A percentile compares a stretch with the other conserved stretches of the same genome.
Evolutionary conservation across 371 early-diverging fungal genomes (phyloP).

Genomic region (Mucor plumbeus): DNA sequence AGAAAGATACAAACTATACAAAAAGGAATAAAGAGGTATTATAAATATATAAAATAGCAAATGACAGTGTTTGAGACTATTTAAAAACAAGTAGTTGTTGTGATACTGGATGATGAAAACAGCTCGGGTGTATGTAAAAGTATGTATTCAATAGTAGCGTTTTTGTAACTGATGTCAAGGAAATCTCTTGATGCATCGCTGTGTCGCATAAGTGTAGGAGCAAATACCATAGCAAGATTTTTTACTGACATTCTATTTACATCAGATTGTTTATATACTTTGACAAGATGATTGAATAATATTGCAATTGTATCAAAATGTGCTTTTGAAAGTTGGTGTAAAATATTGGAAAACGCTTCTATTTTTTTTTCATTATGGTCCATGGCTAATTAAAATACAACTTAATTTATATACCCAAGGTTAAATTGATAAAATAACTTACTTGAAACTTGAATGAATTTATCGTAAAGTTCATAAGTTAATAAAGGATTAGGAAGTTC

Average conservation of each 20-base stretch:
- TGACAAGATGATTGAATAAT: slow-evolving; percentile 41
- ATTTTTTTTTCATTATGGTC: slow-evolving; percentile 24
- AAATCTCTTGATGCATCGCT: slow-evolving; percentile 73
- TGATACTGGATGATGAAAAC: slow-evolving; percentile 9
- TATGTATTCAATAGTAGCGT: slow-evolving; percentile 64
- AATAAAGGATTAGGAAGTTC: slow-evolving; percentile 92
- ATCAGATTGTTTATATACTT: slow-evolving; percentile 56
- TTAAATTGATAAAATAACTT: slow-evolving; percentile 27
- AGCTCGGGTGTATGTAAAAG: slow-evolving; percentile 25
- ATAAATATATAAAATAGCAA: too few species aligned
- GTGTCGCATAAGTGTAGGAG: slow-evolving; percentile 85
- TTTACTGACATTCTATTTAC: slow-evolving; percentile 86
- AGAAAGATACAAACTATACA: background rate
- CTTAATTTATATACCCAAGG: background rate
- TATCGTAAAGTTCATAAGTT: slow-evolving; percentile 76
- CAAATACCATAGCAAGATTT: slow-evolving; percentile 93
- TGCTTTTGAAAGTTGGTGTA: slow-evolving; percentile 41
- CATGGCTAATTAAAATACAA: slow-evolving; percentile 13
- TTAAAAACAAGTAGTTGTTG: background rate
- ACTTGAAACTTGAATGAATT: slow-evolving; percentile 73
- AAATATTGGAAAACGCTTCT: slow-evolving; percentile 19
- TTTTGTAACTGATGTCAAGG: slow-evolving; percentile 80
- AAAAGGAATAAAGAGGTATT: background rate
- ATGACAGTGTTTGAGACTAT: too few species aligned
- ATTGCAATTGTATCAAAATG: slow-evolving; percentile 43